phyloP scores from a whole-genome alignment of 2,329 filamentous ascomycete species.

The Calonectria fujianensis region DNA sequence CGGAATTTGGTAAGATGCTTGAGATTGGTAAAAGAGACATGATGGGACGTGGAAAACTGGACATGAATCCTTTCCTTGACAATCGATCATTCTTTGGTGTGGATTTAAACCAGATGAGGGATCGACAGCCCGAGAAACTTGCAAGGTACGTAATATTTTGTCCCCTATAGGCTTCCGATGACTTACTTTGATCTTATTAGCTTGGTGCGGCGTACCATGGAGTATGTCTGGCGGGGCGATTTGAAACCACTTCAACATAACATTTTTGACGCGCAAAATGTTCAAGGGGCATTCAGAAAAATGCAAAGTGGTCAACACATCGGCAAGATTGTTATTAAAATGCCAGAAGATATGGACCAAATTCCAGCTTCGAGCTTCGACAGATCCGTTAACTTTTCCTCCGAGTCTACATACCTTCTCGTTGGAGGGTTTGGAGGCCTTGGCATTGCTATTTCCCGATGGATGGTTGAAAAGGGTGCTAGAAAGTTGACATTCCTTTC shows the following conservation, averaged over 20 bases:
- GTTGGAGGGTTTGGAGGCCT: constrained; percentile 53
- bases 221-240: constrained; percentile 34
- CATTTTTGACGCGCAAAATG: constrained; percentile 18
- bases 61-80: constrained; percentile 60
- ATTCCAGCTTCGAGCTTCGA: neutral
- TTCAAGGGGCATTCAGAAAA: constrained; percentile 40
- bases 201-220: constrained; percentile 37
- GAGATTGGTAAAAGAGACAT: constrained; percentile 62
- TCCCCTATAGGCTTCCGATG: neutral
- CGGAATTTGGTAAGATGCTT: constrained; percentile 59
- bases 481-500: constrained; percentile 57
- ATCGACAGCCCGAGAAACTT: neutral
- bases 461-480: constrained; percentile 46
- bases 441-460: constrained; percentile 47
- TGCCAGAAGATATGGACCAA: neutral
- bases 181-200: neutral
- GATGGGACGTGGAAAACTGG: constrained; percentile 60
- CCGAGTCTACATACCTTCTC: constrained; percentile 45
- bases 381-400: constrained; percentile 6
- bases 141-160: constrained; percentile 13
- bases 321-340: constrained; percentile 24
- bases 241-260: neutral
- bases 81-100: constrained; percentile 41
- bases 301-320: constrained; percentile 44
- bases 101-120: constrained; percentile 41